Evolutionary conservation across 1,139 yeast genomes (phyloP).

Genomic region (Pichia sp.): DNA sequence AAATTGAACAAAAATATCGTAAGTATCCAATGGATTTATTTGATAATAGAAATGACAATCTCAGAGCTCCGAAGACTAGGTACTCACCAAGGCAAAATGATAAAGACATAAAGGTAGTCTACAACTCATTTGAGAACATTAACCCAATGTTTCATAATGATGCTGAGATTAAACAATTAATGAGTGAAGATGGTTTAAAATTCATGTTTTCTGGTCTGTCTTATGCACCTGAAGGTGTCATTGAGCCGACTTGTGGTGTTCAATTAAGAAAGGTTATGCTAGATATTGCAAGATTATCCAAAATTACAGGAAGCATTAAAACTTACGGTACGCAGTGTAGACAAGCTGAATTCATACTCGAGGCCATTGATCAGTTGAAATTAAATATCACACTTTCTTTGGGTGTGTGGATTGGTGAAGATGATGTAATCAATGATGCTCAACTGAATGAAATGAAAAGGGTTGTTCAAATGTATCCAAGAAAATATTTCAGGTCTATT

Average conservation of each 20-base stretch:
- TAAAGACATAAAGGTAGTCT: conserved; percentile 1
- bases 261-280: conserved; percentile 46
- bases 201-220: conserved; percentile 56
- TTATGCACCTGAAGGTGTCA: conserved; percentile 54
- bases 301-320: conserved; percentile 54
- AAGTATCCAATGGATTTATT: background rate
- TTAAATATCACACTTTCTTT: conserved; percentile 57
- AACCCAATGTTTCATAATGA: conserved; percentile 35
- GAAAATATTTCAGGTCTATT: conserved; percentile 47
- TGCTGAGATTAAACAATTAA: conserved; percentile 33
- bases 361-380: conserved; percentile 49
- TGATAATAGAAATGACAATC: background rate
- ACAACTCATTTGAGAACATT: conserved; percentile 25
- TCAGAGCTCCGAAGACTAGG: background rate
- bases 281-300: conserved; percentile 57
- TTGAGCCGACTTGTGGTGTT: conserved; percentile 53
- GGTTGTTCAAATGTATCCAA: conserved; percentile 45
- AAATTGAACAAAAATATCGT: background rate
- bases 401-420: conserved; percentile 62
- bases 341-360: conserved; percentile 52
- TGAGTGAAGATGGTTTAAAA: conserved; percentile 35
- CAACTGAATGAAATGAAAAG: conserved; percentile 47
- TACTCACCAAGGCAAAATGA: conserved; percentile 10
- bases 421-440: conserved; percentile 39
- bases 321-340: conserved; percentile 65